These are phyloP conservation scores for Amaranthus cruentus DNA, from an alignment of 148 eudicot species.

Conservation along the genomic window DNA sequence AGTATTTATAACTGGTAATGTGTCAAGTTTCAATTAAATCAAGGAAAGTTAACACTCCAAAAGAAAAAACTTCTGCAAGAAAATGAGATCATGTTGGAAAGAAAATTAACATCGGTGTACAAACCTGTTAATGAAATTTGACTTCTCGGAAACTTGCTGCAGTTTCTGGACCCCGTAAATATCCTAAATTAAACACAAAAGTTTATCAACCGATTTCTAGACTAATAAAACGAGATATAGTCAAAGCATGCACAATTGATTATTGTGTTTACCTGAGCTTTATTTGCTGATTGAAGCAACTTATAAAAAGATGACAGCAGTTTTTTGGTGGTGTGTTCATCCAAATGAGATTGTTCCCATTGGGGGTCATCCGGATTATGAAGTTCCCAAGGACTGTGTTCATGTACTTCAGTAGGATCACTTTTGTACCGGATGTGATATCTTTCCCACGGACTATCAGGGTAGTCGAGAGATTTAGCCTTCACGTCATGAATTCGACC, in stretches of 20 bases:
- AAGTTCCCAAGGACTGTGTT: slow-evolving; percentile 97
- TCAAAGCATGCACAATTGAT: not conserved
- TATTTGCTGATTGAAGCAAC: slow-evolving; percentile 54
- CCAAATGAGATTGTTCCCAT: slow-evolving; percentile 82
- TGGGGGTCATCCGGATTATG: slow-evolving; percentile 54
- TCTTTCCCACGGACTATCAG: slow-evolving; percentile 96
- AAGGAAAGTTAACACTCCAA: not conserved
- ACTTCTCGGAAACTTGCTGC: slow-evolving; percentile 64
- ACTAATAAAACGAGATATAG: not conserved
- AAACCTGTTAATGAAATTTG: slow-evolving; percentile 72
- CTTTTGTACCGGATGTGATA: slow-evolving; percentile 63
- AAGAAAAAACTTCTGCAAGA: not conserved
- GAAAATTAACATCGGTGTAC: not conserved
- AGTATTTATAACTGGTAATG: no score
- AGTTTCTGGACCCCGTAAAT: slow-evolving; percentile 69
- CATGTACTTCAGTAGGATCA: slow-evolving; percentile 61
- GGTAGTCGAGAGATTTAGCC: slow-evolving; percentile 70
- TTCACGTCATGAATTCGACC: slow-evolving; percentile 63
- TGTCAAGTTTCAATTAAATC: no score
- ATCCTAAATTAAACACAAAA: slow-evolving; percentile 49
- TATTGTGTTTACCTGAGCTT: slow-evolving; percentile 48
- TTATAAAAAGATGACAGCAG: slow-evolving; percentile 49
- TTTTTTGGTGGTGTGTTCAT: slow-evolving; percentile 46
- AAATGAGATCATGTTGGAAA: slow-evolving; percentile 1
- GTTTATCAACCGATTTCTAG: not conserved